phyloP scores from a whole-genome alignment of 1,139 yeast genomes.

The Suzukiozyma palmioleophila region DNA sequence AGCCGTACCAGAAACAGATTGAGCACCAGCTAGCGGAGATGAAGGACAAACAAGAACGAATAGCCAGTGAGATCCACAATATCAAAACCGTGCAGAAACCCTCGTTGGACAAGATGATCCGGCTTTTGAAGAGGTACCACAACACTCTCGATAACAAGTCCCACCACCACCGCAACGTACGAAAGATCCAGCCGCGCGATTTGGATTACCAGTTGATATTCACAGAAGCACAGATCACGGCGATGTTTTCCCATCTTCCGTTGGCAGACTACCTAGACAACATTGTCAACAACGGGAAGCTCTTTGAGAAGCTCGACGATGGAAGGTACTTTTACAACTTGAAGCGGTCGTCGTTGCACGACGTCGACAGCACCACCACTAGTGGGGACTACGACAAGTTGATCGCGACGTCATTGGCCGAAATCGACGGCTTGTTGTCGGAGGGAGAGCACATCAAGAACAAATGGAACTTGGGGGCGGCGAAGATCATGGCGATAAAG shows the following conservation, averaged over 20 bases:
- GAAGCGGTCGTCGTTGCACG: constrained; percentile 12
- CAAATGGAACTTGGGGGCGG: constrained; percentile 34
- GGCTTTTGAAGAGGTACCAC: constrained; percentile 23
- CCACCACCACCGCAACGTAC: neutral
- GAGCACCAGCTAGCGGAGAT: constrained; percentile 18
- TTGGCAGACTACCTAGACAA: constrained; percentile 16
- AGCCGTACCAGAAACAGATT: constrained; percentile 20
- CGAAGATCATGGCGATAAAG: constrained; percentile 24
- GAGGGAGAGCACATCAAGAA: constrained; percentile 30
- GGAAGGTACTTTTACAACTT: constrained; percentile 16
- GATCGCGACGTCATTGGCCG: constrained; percentile 21
- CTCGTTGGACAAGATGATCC: constrained; percentile 30
- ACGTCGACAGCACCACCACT: constrained; percentile 12
- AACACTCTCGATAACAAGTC: constrained; percentile 11
- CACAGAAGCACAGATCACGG: constrained; percentile 15
- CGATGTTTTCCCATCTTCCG: constrained; percentile 19
- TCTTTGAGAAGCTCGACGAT: constrained; percentile 20
- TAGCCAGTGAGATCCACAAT: constrained; percentile 21
- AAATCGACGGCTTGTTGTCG: constrained; percentile 24
- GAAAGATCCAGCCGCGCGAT: neutral
- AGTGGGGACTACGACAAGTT: constrained; percentile 32
- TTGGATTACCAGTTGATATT: constrained; percentile 15
- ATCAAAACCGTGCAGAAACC: constrained; percentile 33
- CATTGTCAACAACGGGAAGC: constrained; percentile 19
- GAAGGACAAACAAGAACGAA: constrained; percentile 12